Base-by-base conservation (phyloP, 2,329 filamentous ascomycete genomes). In the Talaromyces sp. region DNA sequence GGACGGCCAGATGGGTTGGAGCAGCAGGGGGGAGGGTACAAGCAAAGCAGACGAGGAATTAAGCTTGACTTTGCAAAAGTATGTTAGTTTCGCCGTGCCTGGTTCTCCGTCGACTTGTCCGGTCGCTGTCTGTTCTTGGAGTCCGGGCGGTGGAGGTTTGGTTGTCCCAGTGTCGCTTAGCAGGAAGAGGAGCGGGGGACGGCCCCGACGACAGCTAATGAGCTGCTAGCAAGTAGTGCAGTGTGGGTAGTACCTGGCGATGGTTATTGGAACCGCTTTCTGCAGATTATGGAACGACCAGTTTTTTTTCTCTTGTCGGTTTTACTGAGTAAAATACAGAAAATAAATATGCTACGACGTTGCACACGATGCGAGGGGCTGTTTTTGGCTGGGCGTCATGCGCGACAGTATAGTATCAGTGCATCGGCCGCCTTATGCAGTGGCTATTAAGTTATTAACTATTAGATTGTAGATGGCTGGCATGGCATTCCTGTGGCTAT, bases 101-200 rank as follows among this genome's bases (percentile, higher is more conserved):
- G 60, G 65, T 62, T 64, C 68, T 67, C 67, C 66, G 70, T 68
- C 67, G 63, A 66, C 66, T 64, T 53, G 13, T 53, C 25, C 49
- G 28, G 49, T 53, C 49, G 28, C 44, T 47, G 49, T 53, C 49
- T 19, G 49, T 53, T 30, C 66, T 65, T 65, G 71, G 71, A 59
- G 59, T 55, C 62, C 54, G 56, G 62, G 56, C 60, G 62, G 59
- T 56, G 56, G 60, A 58, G 59, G 53, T 55, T 39, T 54, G 62
- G 56, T 57, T 72, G 66, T 65, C 71, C 73, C 72, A 70, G 72
- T 73, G 73, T 76, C 73, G 74, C 73, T 75, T 74, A 74, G 73
- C 72, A 71, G 70, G 68, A 69, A 69, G 70, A 68, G 69, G 72
- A 71, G 73, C 70, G 72, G 71, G 67, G 64, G 67, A 68, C 65